Conservation (phyloP, 768 basidiomycete genomes). For the Collybia mongolica region DNA sequence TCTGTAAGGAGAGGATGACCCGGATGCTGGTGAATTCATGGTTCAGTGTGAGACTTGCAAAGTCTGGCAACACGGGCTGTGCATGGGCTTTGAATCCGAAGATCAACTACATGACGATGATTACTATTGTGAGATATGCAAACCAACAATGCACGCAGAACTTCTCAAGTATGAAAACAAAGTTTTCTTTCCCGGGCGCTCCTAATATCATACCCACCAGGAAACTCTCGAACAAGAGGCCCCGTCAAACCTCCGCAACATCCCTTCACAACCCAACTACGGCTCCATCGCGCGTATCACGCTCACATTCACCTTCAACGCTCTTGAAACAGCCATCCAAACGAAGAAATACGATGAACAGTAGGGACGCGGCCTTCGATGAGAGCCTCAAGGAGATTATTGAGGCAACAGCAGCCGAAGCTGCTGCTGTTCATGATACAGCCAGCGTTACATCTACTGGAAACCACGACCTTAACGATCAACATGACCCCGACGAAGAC, state of each 20-base stretch:
- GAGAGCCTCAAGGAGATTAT: conserved; percentile 80
- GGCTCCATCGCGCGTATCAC: conserved; percentile 60
- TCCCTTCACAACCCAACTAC: conserved; percentile 52
- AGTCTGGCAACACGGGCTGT: conserved; percentile 97
- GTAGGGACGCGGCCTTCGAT: conserved; percentile 91
- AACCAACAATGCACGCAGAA: conserved; percentile 81
- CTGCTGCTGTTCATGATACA: conserved; percentile 50
- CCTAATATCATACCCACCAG: conserved; percentile 33
- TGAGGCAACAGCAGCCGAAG: conserved; percentile 72
- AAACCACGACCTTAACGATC: conserved; percentile 23
- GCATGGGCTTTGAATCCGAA: conserved; percentile 89
- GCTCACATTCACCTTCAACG: conserved; percentile 70
- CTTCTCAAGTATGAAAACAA: conserved; percentile 66
- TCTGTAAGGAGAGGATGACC: conserved; percentile 60
- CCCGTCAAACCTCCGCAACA: conserved; percentile 62
- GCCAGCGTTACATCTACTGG: conserved; percentile 29
- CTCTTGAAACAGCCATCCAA: conserved; percentile 68
- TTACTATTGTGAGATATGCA: conserved; percentile 94
- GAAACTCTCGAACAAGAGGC: conserved; percentile 54
- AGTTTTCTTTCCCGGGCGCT: conserved; percentile 11
- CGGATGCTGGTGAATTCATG: conserved; percentile 92
- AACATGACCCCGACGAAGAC: conserved; percentile 48
- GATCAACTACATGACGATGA: conserved; percentile 71
- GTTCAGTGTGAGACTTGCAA: conserved; percentile 97
- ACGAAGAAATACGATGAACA: conserved; percentile 96